A percentile compares a stretch with the other conserved stretches of the same genome.
These are phyloP conservation scores for Xylaria sp. DNA, from an alignment of 2,329 filamentous ascomycete genomes.

Conservation along the genomic window DNA sequence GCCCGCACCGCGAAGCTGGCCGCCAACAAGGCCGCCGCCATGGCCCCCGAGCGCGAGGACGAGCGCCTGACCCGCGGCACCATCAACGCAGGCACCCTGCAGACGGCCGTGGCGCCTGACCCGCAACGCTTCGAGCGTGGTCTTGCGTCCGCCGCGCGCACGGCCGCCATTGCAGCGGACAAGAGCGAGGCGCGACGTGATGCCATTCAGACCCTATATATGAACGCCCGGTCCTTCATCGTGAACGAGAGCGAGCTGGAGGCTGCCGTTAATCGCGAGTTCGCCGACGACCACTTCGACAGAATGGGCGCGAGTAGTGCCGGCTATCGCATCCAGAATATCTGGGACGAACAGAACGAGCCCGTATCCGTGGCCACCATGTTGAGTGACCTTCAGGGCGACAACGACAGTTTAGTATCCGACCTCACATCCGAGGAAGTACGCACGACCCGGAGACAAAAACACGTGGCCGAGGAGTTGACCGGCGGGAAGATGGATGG, in stretches of 20 bases:
- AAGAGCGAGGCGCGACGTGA: constrained; percentile 72
- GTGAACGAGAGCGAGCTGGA: constrained; percentile 81
- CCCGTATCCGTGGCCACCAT: constrained; percentile 59
- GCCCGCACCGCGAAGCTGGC: constrained; percentile 60
- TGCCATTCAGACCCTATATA: constrained; percentile 86
- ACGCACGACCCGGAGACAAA: constrained; percentile 63
- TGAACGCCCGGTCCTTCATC: constrained; percentile 88
- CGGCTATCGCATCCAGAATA: constrained; percentile 54
- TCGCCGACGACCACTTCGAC: constrained; percentile 70
- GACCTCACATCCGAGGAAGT: constrained; percentile 55
- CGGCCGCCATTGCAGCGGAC: constrained; percentile 56
- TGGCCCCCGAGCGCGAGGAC: constrained; percentile 76
- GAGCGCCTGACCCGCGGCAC: constrained; percentile 79
- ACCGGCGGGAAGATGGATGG: constrained; percentile 66
- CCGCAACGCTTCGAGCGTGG: constrained; percentile 68
- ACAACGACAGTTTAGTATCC: constrained; percentile 38
- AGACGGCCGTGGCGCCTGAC: constrained; percentile 67
- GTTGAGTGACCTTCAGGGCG: constrained; percentile 53
- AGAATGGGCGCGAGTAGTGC: constrained; percentile 41
- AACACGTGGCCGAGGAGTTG: constrained; percentile 66
- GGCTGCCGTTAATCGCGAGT: constrained; percentile 77
- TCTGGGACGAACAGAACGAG: constrained; percentile 62
- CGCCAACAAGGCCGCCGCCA: constrained; percentile 59
- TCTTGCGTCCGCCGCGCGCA: constrained; percentile 54
- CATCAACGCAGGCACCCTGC: constrained; percentile 63